Conservation (phyloP, 2,329 filamentous ascomycete genomes). For the Penicillium sp. region DNA sequence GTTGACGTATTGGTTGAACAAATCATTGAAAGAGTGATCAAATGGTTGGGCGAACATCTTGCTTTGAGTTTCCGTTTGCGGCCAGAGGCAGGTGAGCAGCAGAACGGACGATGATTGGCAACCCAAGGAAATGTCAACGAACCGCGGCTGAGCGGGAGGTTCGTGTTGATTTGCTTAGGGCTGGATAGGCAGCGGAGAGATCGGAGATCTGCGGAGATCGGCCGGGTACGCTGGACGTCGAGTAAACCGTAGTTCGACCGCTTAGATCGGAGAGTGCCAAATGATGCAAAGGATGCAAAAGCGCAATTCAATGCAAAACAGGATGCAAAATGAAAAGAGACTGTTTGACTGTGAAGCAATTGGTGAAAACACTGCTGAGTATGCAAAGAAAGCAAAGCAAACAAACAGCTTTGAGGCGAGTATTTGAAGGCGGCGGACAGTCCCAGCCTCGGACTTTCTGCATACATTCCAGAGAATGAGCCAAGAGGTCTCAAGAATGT, state of each 20-base stretch:
- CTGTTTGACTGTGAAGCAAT: conserved; percentile 45
- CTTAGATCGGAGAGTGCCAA: not conserved
- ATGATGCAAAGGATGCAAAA: conserved; percentile 30
- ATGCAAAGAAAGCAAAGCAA: conserved; percentile 50
- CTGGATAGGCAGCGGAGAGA: conserved; percentile 24
- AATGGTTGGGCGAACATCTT: conserved; percentile 54
- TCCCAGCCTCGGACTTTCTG: conserved; percentile 43
- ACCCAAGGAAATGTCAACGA: conserved; percentile 14
- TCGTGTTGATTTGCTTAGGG: conserved; percentile 22
- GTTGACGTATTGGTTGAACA: conserved; percentile 67
- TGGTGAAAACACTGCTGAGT: conserved; percentile 45
- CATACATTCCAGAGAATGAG: conserved; percentile 39
- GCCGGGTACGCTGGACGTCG: not conserved
- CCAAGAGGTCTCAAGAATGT: conserved; percentile 43
- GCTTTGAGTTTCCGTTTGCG: conserved; percentile 54
- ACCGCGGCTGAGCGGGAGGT: conserved; percentile 6
- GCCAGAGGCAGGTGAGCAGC: conserved; percentile 34
- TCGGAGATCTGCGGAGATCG: conserved; percentile 23
- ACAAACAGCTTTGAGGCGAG: conserved; percentile 43
- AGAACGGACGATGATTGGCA: conserved; percentile 37
- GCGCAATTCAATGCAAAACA: conserved; percentile 15
- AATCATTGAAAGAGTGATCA: conserved; percentile 61
- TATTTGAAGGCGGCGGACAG: conserved; percentile 43
- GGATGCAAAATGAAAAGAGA: conserved; percentile 8
- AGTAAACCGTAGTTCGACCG: too few relatives aligned